A percentile compares a stretch with the other conserved stretches of the same genome.
Evolutionary conservation across 495 filamentous ascomycete species (phyloP).

Genomic region (Trichoderma orchidacearum): DNA sequence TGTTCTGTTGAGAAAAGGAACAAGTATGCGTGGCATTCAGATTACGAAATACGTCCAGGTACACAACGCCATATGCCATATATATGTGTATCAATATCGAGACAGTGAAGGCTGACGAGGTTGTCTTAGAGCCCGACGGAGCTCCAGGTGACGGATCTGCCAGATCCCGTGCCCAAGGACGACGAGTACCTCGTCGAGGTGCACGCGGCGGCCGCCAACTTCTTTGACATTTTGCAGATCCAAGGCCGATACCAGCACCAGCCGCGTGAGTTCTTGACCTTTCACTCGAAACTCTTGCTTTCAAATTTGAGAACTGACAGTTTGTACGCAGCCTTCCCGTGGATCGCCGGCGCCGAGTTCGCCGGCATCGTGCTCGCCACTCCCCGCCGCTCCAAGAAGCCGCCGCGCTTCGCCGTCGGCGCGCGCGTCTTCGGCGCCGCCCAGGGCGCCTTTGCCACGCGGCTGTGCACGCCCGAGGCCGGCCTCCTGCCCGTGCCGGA

Average conservation of each 20-base stretch:
- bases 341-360: conserved; percentile 81
- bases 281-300: not conserved
- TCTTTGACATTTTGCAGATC: conserved; percentile 90
- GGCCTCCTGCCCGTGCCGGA: conserved; percentile 57
- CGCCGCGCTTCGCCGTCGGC: conserved; percentile 52
- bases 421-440: conserved; percentile 75
- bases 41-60: conserved; percentile 70
- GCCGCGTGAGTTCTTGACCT: conserved; percentile 26
- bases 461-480: conserved; percentile 50
- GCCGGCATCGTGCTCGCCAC: conserved; percentile 58
- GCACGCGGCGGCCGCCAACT: conserved; percentile 81
- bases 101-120: too few species aligned
- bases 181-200: conserved; percentile 81
- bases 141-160: conserved; percentile 59
- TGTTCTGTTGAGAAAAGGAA: not conserved
- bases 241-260: conserved; percentile 61
- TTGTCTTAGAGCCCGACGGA: conserved; percentile 53
- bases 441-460: conserved; percentile 78
- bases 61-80: conserved; percentile 1
- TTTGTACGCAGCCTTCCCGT: conserved; percentile 45
- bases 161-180: conserved; percentile 51
- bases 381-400: conserved; percentile 29
- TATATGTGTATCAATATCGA: not conserved
- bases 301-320: not conserved
- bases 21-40: conserved; percentile 71